phyloP scores from a whole-genome alignment of 2,329 filamentous ascomycete species.

The Stachybotrys chartarum region DNA sequence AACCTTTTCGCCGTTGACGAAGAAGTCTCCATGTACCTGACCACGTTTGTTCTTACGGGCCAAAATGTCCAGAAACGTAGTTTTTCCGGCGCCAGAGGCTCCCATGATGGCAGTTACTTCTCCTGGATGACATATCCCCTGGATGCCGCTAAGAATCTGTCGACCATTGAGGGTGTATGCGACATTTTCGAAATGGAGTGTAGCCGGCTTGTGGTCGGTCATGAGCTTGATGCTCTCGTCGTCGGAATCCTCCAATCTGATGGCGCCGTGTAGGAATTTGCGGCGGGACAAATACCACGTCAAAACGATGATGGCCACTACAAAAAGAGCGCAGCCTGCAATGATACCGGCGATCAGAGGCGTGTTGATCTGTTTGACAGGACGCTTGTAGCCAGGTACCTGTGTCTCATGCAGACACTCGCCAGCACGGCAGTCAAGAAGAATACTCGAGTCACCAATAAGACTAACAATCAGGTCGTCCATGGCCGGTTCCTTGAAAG shows the following conservation, averaged over 20 bases:
- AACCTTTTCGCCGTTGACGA: constrained; percentile 88
- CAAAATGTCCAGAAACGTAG: constrained; percentile 91
- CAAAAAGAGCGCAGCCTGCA: constrained; percentile 74
- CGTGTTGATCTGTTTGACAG: constrained; percentile 93
- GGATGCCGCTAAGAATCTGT: constrained; percentile 71
- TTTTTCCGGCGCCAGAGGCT: constrained; percentile 94
- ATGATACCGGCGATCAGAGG: constrained; percentile 93
- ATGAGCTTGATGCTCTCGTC: constrained; percentile 84
- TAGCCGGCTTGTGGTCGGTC: constrained; percentile 83
- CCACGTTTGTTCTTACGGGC: constrained; percentile 97
- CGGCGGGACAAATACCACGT: constrained; percentile 86
- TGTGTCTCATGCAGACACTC: constrained; percentile 93
- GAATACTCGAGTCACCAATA: constrained; percentile 88
- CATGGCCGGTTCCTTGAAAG: constrained; percentile 88
- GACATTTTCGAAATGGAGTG: constrained; percentile 82
- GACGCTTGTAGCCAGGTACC: constrained; percentile 81
- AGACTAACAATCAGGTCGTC: constrained; percentile 80
- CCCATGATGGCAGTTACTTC: constrained; percentile 98
- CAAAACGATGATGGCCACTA: constrained; percentile 76
- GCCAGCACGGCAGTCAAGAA: constrained; percentile 72
- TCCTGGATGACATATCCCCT: constrained; percentile 86
- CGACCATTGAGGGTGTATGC: constrained; percentile 83
- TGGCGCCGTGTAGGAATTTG: constrained; percentile 60
- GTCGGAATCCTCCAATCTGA: constrained; percentile 82
- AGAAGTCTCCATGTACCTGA: constrained; percentile 69